Evolutionary conservation across 306 rosid genomes (phyloP).

Genomic region (Acacia melanoxylon): DNA sequence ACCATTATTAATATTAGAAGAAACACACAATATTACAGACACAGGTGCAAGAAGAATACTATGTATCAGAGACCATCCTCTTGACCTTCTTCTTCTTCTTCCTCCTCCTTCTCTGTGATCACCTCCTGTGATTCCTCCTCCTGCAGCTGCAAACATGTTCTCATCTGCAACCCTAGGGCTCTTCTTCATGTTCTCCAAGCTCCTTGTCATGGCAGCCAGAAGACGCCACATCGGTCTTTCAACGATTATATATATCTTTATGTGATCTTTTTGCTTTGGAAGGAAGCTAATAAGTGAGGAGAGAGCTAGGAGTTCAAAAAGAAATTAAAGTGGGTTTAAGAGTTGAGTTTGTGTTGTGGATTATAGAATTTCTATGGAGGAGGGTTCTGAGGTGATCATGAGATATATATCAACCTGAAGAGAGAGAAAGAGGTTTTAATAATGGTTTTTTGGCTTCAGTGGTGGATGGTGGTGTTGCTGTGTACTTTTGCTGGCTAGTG

Average conservation of each 20-base stretch:
- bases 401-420: neutral
- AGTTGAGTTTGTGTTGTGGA: neutral
- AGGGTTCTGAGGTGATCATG: neutral
- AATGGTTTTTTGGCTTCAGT: slow-evolving; percentile 35
- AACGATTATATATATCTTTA: neutral
- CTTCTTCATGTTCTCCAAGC: slow-evolving; percentile 54
- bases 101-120: slow-evolving; percentile 37
- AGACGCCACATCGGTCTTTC: slow-evolving; percentile 32
- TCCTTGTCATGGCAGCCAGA: slow-evolving; percentile 41
- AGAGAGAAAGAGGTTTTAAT: slow-evolving; percentile 37
- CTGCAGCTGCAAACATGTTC: slow-evolving; percentile 60
- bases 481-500: slow-evolving; percentile 39
- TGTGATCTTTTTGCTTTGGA: neutral
- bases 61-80: slow-evolving; percentile 52
- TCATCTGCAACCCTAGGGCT: slow-evolving; percentile 83
- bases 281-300: neutral
- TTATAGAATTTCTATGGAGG: neutral
- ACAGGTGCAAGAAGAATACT: slow-evolving; percentile 65
- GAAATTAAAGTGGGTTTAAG: neutral
- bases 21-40: slow-evolving; percentile 66
- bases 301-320: neutral
- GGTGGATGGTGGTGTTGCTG: slow-evolving; percentile 45
- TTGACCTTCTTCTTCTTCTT: slow-evolving; percentile 43
- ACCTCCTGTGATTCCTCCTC: slow-evolving; percentile 34
- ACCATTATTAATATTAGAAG: neutral